Conservation (phyloP, 2,329 filamentous ascomycete species). For the Nothopassalora personata region DNA sequence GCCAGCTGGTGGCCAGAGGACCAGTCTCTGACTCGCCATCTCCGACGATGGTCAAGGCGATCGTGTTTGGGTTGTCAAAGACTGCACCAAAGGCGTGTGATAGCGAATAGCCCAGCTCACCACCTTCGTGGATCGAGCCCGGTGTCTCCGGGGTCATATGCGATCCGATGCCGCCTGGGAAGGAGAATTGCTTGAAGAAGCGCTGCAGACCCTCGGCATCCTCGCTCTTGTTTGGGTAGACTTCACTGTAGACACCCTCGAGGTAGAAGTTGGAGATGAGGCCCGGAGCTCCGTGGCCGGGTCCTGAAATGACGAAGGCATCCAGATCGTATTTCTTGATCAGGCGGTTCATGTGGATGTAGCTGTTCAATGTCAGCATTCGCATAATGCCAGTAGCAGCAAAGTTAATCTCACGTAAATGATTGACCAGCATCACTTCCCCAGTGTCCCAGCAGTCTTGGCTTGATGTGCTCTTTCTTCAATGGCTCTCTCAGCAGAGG, state of each 20-base stretch:
- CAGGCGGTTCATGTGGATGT: slow-evolving; percentile 74
- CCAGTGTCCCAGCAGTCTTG: slow-evolving; percentile 70
- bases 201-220: slow-evolving; percentile 63
- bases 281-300: slow-evolving; percentile 71
- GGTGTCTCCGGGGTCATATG: slow-evolving; percentile 57
- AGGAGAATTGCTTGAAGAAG: slow-evolving; percentile 81
- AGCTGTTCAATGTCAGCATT: slow-evolving; percentile 33
- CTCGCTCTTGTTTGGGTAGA: slow-evolving; percentile 68
- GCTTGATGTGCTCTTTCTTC: slow-evolving; percentile 65
- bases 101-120: slow-evolving; percentile 75
- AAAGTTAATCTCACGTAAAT: slow-evolving; percentile 50
- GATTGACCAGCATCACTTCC: slow-evolving; percentile 75
- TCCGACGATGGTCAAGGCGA: slow-evolving; percentile 71
- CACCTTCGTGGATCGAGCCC: slow-evolving; percentile 67
- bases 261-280: slow-evolving; percentile 72
- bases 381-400: background rate
- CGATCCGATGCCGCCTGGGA: slow-evolving; percentile 62
- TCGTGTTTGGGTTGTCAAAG: slow-evolving; percentile 68
- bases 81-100: slow-evolving; percentile 74
- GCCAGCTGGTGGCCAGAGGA: slow-evolving; percentile 72
- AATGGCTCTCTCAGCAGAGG: slow-evolving; percentile 66
- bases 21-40: slow-evolving; percentile 80
- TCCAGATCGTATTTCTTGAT: slow-evolving; percentile 71
- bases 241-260: slow-evolving; percentile 70
- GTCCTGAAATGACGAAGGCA: slow-evolving; percentile 67